These are phyloP conservation scores for Physcia stellaris DNA, from an alignment of 495 filamentous ascomycete genomes.

Conservation along the genomic window DNA sequence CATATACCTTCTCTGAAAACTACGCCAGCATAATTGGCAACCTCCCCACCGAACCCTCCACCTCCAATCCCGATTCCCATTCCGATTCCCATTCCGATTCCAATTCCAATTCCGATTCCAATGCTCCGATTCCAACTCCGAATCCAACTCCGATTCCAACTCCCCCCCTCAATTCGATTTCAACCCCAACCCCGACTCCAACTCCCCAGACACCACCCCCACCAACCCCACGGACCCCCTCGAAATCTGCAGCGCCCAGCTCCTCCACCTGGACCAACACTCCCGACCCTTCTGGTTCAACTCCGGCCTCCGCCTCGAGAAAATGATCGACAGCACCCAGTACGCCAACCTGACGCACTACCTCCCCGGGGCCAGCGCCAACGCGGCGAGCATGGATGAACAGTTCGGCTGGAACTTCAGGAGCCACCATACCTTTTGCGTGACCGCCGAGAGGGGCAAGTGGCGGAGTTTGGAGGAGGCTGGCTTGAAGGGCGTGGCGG, in stretches of 20 bases:
- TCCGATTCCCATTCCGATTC: too few relatives aligned
- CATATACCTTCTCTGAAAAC: constrained; percentile 17
- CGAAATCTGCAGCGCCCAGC: constrained; percentile 18
- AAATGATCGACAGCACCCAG: not conserved
- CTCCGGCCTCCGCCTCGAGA: constrained; percentile 2
- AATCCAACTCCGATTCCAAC: too few relatives aligned
- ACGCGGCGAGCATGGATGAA: not conserved
- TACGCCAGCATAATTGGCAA: constrained; percentile 19
- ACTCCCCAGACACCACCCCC: constrained; percentile 9
- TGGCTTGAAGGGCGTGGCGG: not conserved
- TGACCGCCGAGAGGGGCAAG: not conserved
- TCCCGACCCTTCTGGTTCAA: constrained; percentile 23
- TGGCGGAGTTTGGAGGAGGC: not conserved
- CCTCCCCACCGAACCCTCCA: constrained; percentile 1
- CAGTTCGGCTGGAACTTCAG: constrained; percentile 1
- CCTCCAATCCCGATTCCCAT: constrained; percentile 5
- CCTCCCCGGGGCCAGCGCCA: not conserved
- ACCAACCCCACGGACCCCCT: constrained; percentile 1
- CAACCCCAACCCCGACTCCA: too few relatives aligned
- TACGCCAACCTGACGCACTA: not conserved
- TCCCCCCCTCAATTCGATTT: too few relatives aligned
- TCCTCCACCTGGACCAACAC: constrained; percentile 16
- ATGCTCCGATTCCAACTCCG: too few relatives aligned
- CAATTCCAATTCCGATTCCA: too few relatives aligned
- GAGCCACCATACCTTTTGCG: not conserved